Evolutionary conservation across 73 alveolate genomes (phyloP).

Genomic region (Paramecium octaurelia): DNA sequence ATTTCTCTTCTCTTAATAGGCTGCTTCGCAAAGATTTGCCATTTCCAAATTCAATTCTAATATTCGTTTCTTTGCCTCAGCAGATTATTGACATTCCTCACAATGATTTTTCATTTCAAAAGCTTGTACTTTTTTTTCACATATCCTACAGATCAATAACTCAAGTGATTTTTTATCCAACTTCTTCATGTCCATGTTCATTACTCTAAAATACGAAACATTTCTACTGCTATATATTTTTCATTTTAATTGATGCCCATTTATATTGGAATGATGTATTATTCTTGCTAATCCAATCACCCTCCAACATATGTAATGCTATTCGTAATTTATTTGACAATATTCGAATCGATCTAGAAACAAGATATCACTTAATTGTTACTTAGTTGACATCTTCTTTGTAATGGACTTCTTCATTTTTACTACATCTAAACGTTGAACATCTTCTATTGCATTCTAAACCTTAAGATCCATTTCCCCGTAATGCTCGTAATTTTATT

Average conservation of each 20-base stretch:
- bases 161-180: neutral
- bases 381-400: neutral
- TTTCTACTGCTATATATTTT: neutral
- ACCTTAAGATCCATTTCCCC: neutral
- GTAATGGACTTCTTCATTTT: neutral
- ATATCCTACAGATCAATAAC: conserved; percentile 5
- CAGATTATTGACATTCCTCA: neutral
- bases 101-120: conserved; percentile 5
- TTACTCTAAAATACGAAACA: neutral
- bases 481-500: neutral
- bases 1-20: conserved; percentile 8
- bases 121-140: conserved; percentile 1
- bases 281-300: neutral
- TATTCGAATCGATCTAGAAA: neutral
- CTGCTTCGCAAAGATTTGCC: conserved; percentile 7
- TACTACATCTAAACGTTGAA: neutral
- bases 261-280: neutral
- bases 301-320: neutral
- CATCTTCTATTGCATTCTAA: neutral
- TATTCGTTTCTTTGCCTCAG: conserved; percentile 2
- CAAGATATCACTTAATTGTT: neutral
- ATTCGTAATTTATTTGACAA: neutral
- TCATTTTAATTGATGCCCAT: neutral
- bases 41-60: conserved; percentile 17
- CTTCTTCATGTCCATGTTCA: neutral